Base-by-base conservation (phyloP, 495 filamentous ascomycete species). In the Stereocaulon alpinum region DNA sequence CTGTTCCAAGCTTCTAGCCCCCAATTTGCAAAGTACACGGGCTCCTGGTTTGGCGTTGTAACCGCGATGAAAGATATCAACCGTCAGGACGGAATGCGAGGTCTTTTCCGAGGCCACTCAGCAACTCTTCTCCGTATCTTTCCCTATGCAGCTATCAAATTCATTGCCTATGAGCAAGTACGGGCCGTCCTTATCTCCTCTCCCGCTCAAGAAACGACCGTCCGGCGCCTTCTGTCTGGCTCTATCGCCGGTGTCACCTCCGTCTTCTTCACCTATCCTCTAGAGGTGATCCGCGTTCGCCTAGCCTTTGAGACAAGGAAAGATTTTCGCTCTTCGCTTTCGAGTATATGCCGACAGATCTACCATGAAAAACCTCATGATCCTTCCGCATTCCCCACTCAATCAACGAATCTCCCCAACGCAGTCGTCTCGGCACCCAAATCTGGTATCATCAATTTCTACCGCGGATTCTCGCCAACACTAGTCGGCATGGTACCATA, bases 61-160 rank as follows among this genome's bases (percentile, higher is more conserved):
- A 72, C 76, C 37, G 92, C 93, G 10, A 84, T 97, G 64, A 79
- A 79, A 58, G 88, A 90, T 61, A 97, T 98, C 65, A 89, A 91
- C 55, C 74, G 70, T 9, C 71, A 78, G 48, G 87, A 93, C 59
- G 93, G 93, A 27, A 45, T 80, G 4, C 61, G 77, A 18, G 93
- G 94, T 2, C 77, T 98, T 18, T 98, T 86, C 71, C 85, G 92
- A 56, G 93, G 93, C 5, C 94, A 98, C 70, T 95, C 90, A 18
- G 93, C 91, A 15, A 98, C 93, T 0, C 72, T 97, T 6, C 80
- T 98, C 51, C 85, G 94, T 58, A 95, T 98, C 62, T 98, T 96
- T 69, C 93, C 93, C 7, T 98, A 98, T 70, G 93, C 91, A 14
- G 91, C 86, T 15, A 95, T 96, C 72, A 98, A 97, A 64, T 98